Evolutionary conservation across 768 basidiomycete genomes (phyloP).

Genomic region (Fomitopsis pulvina): DNA sequence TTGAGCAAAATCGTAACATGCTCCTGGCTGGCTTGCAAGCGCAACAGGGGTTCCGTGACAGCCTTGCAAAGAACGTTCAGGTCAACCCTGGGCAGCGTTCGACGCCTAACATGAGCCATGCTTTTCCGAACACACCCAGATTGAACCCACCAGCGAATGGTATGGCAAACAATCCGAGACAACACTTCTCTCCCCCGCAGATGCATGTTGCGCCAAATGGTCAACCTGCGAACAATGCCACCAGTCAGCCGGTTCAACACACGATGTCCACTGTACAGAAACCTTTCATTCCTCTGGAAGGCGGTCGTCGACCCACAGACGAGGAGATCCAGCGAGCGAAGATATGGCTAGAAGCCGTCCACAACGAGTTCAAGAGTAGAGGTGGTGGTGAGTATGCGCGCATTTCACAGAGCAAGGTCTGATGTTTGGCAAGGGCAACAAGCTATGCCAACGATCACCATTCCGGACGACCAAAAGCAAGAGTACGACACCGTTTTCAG

Average conservation of each 20-base stretch:
- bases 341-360: background rate
- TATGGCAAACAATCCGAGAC: too few species aligned
- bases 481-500: background rate
- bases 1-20: slow-evolving; percentile 45
- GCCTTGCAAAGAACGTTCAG: background rate
- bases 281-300: background rate
- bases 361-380: background rate
- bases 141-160: background rate
- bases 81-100: background rate
- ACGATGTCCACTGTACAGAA: too few species aligned
- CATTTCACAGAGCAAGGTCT: too few species aligned
- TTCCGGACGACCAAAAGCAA: background rate
- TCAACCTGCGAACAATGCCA: too few species aligned
- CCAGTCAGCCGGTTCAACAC: too few species aligned
- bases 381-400: too few species aligned
- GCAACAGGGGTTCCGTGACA: slow-evolving; percentile 11
- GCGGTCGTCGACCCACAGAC: background rate
- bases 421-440: background rate
- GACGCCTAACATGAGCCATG: background rate
- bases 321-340: background rate
- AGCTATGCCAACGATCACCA: background rate
- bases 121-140: background rate
- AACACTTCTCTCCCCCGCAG: too few species aligned
- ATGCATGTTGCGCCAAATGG: too few species aligned
- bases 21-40: slow-evolving; percentile 17